Percentiles rank a stretch among this genome's conserved stretches.
Conservation (phyloP, 371 early-diverging fungal genomes). For the Mortierella sp. region DNA sequence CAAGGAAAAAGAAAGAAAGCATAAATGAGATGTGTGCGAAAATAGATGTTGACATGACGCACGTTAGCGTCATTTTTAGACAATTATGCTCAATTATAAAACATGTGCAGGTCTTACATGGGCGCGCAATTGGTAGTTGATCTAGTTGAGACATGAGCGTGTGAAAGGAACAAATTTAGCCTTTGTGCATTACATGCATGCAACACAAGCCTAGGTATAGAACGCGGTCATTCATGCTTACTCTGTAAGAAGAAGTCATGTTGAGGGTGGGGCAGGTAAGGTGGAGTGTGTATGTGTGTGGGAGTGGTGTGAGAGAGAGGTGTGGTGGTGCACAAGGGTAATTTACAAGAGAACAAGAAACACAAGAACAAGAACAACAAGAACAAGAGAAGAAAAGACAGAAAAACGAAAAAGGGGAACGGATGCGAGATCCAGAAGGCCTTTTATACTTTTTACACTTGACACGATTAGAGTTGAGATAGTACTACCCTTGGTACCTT, state of each 20-base stretch:
- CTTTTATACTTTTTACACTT: slow-evolving; percentile 24
- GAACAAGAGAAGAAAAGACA: slow-evolving; percentile 13
- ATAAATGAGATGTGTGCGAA: background rate
- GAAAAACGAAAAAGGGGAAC: slow-evolving; percentile 18
- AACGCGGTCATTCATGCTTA: slow-evolving; percentile 16
- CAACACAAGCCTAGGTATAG: background rate
- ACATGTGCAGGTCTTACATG: slow-evolving; percentile 58
- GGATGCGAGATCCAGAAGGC: slow-evolving; percentile 10
- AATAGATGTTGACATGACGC: background rate
- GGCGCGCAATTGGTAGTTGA: slow-evolving; percentile 82
- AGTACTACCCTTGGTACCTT: background rate
- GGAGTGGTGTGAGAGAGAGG: slow-evolving; percentile 8
- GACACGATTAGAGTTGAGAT: background rate
- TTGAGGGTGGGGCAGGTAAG: background rate
- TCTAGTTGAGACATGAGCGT: slow-evolving; percentile 24
- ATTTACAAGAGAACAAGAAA: slow-evolving; percentile 13
- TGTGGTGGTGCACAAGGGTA: slow-evolving; percentile 24
- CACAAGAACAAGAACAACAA: slow-evolving; percentile 19
- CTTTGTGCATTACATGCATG: background rate
- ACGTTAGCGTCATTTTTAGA: background rate
- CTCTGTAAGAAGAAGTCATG: slow-evolving; percentile 57
- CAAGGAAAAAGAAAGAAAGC: background rate
- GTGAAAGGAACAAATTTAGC: background rate
- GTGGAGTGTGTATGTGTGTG: slow-evolving; percentile 5
- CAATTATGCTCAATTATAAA: no score